Base-by-base conservation (phyloP, 805 yeast genomes). In the Candida dajiaensis region DNA sequence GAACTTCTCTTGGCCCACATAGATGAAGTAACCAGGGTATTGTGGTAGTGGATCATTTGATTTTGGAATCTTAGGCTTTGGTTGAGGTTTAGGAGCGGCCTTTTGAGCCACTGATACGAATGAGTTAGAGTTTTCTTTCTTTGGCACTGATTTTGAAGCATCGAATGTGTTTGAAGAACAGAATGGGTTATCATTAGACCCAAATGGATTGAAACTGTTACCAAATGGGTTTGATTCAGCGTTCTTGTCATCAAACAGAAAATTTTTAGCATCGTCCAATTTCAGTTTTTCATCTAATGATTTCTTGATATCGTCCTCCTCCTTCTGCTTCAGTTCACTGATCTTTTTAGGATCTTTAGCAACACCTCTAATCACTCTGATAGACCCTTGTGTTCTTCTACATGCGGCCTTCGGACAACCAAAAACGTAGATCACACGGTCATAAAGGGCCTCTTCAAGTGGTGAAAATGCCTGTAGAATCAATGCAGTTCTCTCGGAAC, bases 401-500 rank as follows among this genome's bases (percentile, higher is more conserved):
- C 99, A 94, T 0, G 65, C 54, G 20, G 78, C 68, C 39, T 77
- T 75, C 16, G 69, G 59, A 65, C 99, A 94, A 2, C 81, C 80
- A 61, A 92, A 86, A 0, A 94, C 73, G 58, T 92, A 94, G 16
- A 94, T 65, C 3, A 80, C 81, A 49, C 99, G 77, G 57, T 88
- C 96, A 59, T 90, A 89, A 38, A 80, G 70, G 11, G 82, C 72
- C 31, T 76, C 76, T 29, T 81, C 87, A 38, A 90, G 64, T 1
- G 95, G 95, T 0, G 96, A 84, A 64, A 76, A 84, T 2, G 92
- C 84, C 62, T 94, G 98, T 1, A 83, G 65, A 26, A 90, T 68
- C 40, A 92, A 66, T 13, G 85, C 78, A 83, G 89, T 74, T 15
- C 71, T 66, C 10, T 70, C 63, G 1, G 65, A 66, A 67, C 99